phyloP scores from a whole-genome alignment of 2,329 filamentous ascomycete species.

The Ophiostoma sp. region DNA sequence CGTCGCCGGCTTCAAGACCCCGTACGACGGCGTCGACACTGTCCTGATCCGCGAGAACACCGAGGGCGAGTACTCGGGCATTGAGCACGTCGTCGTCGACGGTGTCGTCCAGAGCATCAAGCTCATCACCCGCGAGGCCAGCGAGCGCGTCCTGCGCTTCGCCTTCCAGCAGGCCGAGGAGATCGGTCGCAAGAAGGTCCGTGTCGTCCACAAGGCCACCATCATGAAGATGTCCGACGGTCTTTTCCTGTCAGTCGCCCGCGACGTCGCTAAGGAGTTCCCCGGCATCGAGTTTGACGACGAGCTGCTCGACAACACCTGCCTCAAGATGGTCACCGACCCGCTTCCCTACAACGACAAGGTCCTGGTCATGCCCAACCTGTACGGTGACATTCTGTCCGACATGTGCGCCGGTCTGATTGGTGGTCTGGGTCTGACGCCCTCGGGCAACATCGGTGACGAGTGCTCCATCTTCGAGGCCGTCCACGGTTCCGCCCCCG shows the following conservation, averaged over 20 bases:
- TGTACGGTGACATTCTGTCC: slow-evolving; percentile 98
- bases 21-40: slow-evolving; percentile 95
- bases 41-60: slow-evolving; percentile 99
- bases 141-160: slow-evolving; percentile 92
- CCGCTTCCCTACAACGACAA: slow-evolving; percentile 98
- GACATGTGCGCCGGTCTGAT: slow-evolving; percentile 99
- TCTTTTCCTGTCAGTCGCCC: slow-evolving; percentile 88
- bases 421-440: slow-evolving; percentile 93
- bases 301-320: slow-evolving; percentile 98
- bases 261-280: slow-evolving; percentile 90
- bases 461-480: slow-evolving; percentile 99
- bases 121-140: slow-evolving; percentile 94
- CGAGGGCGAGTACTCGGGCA: slow-evolving; percentile 98
- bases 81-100: slow-evolving; percentile 97
- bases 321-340: slow-evolving; percentile 97
- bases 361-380: slow-evolving; percentile 96
- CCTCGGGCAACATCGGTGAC: slow-evolving; percentile 97
- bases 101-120: slow-evolving; percentile 99
- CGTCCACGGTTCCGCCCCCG: slow-evolving; percentile 74
- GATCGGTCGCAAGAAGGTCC: slow-evolving; percentile 93
- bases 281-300: slow-evolving; percentile 94
- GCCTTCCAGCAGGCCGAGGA: slow-evolving; percentile 97
- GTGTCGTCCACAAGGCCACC: slow-evolving; percentile 98
- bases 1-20: slow-evolving; percentile 96
- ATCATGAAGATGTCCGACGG: slow-evolving; percentile 99